Evolutionary conservation across 106 monocot species (phyloP).

Genomic region (Allium fistulosum): DNA sequence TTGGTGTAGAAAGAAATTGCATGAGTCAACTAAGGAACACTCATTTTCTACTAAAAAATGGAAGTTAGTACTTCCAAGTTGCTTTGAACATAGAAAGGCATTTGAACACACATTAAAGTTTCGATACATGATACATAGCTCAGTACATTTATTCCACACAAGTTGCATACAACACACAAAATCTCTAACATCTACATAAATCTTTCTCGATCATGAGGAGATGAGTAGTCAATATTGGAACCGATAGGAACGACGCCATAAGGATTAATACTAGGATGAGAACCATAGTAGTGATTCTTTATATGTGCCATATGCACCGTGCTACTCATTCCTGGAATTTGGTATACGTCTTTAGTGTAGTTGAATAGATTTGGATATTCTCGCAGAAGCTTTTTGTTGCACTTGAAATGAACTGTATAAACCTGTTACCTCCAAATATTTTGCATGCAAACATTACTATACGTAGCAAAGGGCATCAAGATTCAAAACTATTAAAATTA

Average conservation of each 20-base stretch:
- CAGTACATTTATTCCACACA: too few relatives aligned
- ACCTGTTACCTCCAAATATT: constrained; percentile 34
- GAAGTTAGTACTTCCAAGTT: too few relatives aligned
- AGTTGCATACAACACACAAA: neutral
- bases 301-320: constrained; percentile 84
- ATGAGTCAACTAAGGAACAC: too few relatives aligned
- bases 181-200: constrained; percentile 23
- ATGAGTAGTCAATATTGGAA: constrained; percentile 47
- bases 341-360: constrained; percentile 92
- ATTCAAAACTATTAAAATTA: neutral
- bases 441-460: neutral
- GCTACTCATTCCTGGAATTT: constrained; percentile 64
- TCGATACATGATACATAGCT: too few relatives aligned
- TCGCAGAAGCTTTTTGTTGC: constrained; percentile 89
- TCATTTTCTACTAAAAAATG: too few relatives aligned
- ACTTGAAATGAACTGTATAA: constrained; percentile 88
- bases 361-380: constrained; percentile 93
- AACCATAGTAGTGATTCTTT: constrained; percentile 90
- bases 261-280: constrained; percentile 82
- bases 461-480: too few relatives aligned
- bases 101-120: too few relatives aligned
- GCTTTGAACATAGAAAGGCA: too few relatives aligned
- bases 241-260: constrained; percentile 71
- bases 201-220: constrained; percentile 77
- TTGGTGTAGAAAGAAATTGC: too few relatives aligned